Evolutionary conservation across 192 early-diverging fungal species (phyloP).

Genomic region (Coemansia umbellata): DNA sequence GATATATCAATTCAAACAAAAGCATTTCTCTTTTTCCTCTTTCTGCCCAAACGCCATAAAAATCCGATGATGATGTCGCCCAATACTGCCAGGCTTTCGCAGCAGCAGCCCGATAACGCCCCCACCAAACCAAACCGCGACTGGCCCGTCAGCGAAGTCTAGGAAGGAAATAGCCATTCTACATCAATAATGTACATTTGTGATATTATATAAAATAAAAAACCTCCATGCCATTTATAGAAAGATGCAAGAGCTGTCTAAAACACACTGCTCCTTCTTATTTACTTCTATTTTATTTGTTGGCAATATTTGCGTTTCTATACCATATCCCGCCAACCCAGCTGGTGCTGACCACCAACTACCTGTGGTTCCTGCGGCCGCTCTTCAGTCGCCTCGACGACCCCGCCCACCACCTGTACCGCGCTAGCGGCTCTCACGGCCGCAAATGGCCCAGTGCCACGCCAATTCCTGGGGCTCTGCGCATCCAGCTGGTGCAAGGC

Average conservation of each 20-base stretch:
- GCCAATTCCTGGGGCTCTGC: slow-evolving; percentile 3
- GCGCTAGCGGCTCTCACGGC: slow-evolving; percentile 16
- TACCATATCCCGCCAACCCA: slow-evolving; percentile 9
- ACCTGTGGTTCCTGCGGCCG: slow-evolving; percentile 13
- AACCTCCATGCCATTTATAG: background rate
- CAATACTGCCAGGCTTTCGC: background rate
- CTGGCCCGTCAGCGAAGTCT: slow-evolving; percentile 13
- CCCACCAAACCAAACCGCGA: slow-evolving; percentile 1
- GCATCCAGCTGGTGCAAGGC: slow-evolving; percentile 23
- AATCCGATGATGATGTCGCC: background rate
- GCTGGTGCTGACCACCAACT: slow-evolving; percentile 4
- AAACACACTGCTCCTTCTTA: background rate
- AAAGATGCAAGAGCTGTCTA: background rate
- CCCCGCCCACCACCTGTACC: slow-evolving; percentile 13
- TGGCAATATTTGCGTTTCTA: slow-evolving; percentile 19
- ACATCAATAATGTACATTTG: slow-evolving; percentile 4
- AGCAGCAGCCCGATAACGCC: background rate
- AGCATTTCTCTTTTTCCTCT: too few relatives aligned
- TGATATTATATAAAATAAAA: background rate
- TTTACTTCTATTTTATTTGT: background rate
- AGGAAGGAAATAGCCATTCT: background rate
- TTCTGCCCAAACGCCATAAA: too few relatives aligned
- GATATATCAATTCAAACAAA: too few relatives aligned
- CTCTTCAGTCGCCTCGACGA: slow-evolving; percentile 26
- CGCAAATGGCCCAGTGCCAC: slow-evolving; percentile 4